Percentiles rank a stretch among this genome's conserved stretches.
Conservation (phyloP, 2,329 filamentous ascomycete species). For the Colletotrichum destructivum region DNA sequence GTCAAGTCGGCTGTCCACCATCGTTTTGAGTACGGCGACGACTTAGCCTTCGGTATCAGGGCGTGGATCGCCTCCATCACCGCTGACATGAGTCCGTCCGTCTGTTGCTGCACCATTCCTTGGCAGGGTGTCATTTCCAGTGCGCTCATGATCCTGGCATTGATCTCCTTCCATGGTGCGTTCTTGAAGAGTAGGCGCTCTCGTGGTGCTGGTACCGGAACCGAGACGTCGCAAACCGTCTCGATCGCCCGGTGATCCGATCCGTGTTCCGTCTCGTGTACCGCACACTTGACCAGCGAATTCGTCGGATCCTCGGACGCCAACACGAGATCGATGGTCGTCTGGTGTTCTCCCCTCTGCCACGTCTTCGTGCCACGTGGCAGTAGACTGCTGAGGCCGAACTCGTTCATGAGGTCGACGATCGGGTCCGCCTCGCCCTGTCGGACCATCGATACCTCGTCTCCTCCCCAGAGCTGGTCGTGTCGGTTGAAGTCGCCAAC, state of each 20-base stretch:
- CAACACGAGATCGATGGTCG: constrained; percentile 48
- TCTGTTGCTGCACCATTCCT: constrained; percentile 18
- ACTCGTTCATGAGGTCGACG: constrained; percentile 54
- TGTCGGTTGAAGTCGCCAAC: constrained; percentile 44
- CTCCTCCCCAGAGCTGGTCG: constrained; percentile 44
- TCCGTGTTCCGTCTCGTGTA: constrained; percentile 45
- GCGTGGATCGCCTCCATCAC: constrained; percentile 22
- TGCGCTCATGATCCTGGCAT: constrained; percentile 30
- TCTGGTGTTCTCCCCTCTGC: constrained; percentile 45
- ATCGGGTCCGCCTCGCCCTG: constrained; percentile 55
- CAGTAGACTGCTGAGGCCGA: constrained; percentile 51
- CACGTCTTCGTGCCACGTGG: constrained; percentile 52
- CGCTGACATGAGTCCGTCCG: constrained; percentile 3
- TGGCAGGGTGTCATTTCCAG: constrained; percentile 46
- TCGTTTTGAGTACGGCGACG: constrained; percentile 48
- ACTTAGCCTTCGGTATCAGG: constrained; percentile 47
- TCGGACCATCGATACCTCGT: constrained; percentile 41
- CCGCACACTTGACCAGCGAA: constrained; percentile 38
- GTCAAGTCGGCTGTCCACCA: constrained; percentile 50
- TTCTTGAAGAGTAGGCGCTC: constrained; percentile 48
- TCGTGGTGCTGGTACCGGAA: constrained; percentile 20
- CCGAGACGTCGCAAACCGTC: constrained; percentile 48
- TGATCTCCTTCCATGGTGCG: constrained; percentile 46
- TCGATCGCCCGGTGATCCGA: constrained; percentile 52
- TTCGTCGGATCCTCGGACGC: constrained; percentile 44